Evolutionary conservation across 768 basidiomycete genomes (phyloP).

Genomic region (Lyophyllum atratum): DNA sequence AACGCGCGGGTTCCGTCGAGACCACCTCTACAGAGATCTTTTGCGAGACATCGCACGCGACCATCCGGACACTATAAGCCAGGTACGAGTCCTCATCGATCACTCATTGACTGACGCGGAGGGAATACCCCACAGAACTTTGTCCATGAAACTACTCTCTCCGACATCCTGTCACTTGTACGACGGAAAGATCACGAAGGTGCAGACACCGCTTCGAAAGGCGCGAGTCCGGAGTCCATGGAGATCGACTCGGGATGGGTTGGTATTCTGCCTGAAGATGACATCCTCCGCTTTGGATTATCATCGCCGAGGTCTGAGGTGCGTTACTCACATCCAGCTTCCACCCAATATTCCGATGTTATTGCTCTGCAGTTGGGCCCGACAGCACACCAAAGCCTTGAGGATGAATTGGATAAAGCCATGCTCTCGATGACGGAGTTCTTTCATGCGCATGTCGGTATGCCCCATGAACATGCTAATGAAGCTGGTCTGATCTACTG

Average conservation of each 20-base stretch:
- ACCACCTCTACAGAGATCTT: slow-evolving; percentile 2
- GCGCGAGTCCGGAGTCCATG: neutral
- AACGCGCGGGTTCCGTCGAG: neutral
- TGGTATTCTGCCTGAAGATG: slow-evolving; percentile 6
- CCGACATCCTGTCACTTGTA: neutral
- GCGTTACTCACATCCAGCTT: neutral
- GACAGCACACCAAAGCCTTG: slow-evolving; percentile 14
- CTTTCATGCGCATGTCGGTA: slow-evolving; percentile 22
- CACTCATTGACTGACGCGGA: neutral
- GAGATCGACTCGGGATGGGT: neutral
- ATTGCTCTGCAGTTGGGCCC: slow-evolving; percentile 5
- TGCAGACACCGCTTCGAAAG: neutral
- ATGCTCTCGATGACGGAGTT: slow-evolving; percentile 21
- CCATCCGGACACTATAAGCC: neutral
- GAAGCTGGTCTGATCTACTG: neutral
- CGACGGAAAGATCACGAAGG: neutral
- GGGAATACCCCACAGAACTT: slow-evolving; percentile 3
- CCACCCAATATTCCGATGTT: neutral
- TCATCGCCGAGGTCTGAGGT: slow-evolving; percentile 9
- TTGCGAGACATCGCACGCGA: slow-evolving; percentile 8
- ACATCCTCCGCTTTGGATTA: slow-evolving; percentile 15
- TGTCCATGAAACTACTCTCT: slow-evolving; percentile 7
- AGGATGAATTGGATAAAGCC: slow-evolving; percentile 22
- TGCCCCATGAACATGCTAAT: neutral
- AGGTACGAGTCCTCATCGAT: slow-evolving; percentile 4